Evolutionary conservation across 2,329 filamentous ascomycete species (phyloP), one percentile per base, ranked within the genome.

Genomic region (Xylaria sp.): DNA sequence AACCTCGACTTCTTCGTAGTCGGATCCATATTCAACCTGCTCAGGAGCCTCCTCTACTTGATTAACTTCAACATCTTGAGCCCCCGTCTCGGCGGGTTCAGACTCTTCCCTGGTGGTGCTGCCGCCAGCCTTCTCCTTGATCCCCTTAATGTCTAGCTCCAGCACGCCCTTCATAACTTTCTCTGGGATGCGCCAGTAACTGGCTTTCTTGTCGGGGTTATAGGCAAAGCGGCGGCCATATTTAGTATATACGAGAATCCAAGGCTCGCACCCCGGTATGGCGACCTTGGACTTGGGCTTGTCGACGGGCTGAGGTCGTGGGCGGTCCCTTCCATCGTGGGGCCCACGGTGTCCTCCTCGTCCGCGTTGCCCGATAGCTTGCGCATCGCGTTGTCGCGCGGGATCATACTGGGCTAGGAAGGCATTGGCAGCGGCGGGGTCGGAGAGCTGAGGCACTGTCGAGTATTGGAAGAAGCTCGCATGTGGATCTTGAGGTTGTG

Each of bases 151-250:
- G 79, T 97, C 93, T 64, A 93, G 82, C 70, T 89, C 86, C 59
- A 90, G 73, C 62, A 96, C 92, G 14, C 89, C 93, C 68, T 91
- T 90, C 86, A 94, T 90, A 42, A 99, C 85, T 78, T 96, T 91
- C 64, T 93, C 89, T 0, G 96, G 96, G 75, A 98, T 96, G 75
- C 93, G 93, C 96, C 97, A 99, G 79, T 94, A 94, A 79, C 94
- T 98, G 73, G 94, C 87, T 45, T 95, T 92, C 72, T 95, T 97
- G 62, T 87, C 86, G 0, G 90, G 88, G 73, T 99, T 97, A 82
- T 97, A 93, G 2, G 94, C 94, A 77, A 99, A 99, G 61, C 94
- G 88, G 65, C 96, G 86, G 24, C 93, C 93, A 70, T 95, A 89
- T 78, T 93, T 98, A 0, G 96, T 99, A 78, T 92, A 93, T n/a